Conservation (phyloP, 192 early-diverging fungal genomes). For the Podila horticola region DNA sequence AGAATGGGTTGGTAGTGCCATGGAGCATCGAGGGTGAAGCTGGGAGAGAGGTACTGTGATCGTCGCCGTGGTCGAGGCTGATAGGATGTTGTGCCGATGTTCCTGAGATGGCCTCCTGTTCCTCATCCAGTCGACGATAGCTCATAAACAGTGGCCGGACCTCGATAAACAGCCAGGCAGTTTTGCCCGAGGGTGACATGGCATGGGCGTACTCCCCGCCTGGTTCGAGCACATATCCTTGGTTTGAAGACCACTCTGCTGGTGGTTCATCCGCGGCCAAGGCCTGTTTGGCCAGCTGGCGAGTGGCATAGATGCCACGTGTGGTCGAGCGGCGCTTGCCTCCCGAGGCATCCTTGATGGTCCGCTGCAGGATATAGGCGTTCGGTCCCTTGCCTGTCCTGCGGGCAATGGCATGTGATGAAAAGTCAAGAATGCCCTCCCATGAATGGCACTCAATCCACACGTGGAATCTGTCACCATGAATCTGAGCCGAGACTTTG, state of each 20-base stretch:
- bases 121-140: constrained; percentile 36
- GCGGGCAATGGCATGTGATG: constrained; percentile 39
- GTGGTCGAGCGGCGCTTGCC: constrained; percentile 47
- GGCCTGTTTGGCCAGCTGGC: constrained; percentile 39
- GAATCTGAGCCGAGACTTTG: constrained; percentile 40
- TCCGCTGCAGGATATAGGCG: constrained; percentile 45
- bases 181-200: constrained; percentile 43
- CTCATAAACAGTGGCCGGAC: constrained; percentile 42
- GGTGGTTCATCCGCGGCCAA: constrained; percentile 32
- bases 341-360: constrained; percentile 52
- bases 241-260: constrained; percentile 41
- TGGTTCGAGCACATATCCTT: constrained; percentile 35
- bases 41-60: constrained; percentile 1
- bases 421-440: constrained; percentile 46
- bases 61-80: constrained; percentile 40
- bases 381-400: constrained; percentile 40
- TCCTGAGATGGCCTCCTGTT: constrained; percentile 13
- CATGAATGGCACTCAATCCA: constrained; percentile 47
- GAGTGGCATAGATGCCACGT: constrained; percentile 35
- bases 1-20: constrained; percentile 16
- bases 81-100: constrained; percentile 38
- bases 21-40: constrained; percentile 18
- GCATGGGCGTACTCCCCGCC: constrained; percentile 49
- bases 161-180: constrained; percentile 48
- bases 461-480: constrained; percentile 42